phyloP scores from a whole-genome alignment of 371 early-diverging fungal genomes.

The Syncephalastrum sp. region DNA sequence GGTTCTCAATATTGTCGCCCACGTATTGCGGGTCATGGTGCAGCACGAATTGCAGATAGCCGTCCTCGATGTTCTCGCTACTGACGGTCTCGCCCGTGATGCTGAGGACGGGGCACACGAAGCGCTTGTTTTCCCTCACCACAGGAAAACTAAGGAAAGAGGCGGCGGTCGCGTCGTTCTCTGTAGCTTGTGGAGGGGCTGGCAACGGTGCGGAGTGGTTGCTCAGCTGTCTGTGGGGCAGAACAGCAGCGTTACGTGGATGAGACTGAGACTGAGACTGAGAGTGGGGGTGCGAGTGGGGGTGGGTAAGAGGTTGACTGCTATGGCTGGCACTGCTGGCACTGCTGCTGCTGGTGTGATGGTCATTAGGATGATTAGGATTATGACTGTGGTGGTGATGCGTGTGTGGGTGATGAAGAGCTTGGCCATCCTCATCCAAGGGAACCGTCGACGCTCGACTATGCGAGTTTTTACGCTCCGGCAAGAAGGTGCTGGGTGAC shows the following conservation, averaged over 20 bases:
- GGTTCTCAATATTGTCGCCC: constrained; percentile 37
- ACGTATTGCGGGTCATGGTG: constrained; percentile 38
- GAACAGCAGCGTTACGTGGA: too few relatives aligned
- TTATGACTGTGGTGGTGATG: not conserved
- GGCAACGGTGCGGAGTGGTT: not conserved
- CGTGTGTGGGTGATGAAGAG: too few relatives aligned
- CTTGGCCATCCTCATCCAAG: too few relatives aligned
- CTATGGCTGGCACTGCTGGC: not conserved
- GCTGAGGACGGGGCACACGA: constrained; percentile 1
- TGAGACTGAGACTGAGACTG: constrained; percentile 3
- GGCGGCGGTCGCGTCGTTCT: not conserved
- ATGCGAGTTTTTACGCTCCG: too few relatives aligned
- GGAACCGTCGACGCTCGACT: too few relatives aligned
- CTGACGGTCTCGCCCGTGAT: constrained; percentile 40
- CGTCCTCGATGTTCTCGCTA: constrained; percentile 39
- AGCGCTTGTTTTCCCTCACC: not conserved
- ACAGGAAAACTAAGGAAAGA: not conserved
- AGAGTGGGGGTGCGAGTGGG: not conserved
- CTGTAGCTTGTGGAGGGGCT: constrained; percentile 1
- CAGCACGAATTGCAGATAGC: constrained; percentile 46
- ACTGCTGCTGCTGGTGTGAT: too few relatives aligned
- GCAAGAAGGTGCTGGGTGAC: too few relatives aligned
- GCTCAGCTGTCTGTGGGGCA: too few relatives aligned
- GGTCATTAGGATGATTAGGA: too few relatives aligned
- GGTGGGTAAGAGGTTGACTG: not conserved